Percentiles rank a stretch among this genome's conserved stretches.
These are phyloP conservation scores for Rhodotorula sp. DNA, from an alignment of 1,284 basidiomycete species.

Conservation along the genomic window DNA sequence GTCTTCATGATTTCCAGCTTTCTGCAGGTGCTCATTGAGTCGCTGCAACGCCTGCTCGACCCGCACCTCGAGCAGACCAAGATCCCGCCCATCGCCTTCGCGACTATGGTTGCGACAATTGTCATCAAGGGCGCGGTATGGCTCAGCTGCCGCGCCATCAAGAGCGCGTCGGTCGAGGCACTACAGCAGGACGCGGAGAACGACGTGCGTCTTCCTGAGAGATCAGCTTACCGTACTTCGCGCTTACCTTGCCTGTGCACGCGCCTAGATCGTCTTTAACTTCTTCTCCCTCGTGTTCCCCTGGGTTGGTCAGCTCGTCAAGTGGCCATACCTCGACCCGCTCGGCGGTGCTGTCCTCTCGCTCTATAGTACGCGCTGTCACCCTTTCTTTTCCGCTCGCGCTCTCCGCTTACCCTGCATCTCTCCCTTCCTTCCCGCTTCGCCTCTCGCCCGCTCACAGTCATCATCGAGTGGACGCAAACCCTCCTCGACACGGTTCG, in stretches of 20 bases:
- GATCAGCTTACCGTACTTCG: not conserved
- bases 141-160: slow-evolving; percentile 52
- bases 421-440: not conserved
- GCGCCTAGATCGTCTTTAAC: slow-evolving; percentile 56
- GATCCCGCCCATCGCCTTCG: slow-evolving; percentile 48
- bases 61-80: slow-evolving; percentile 43
- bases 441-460: slow-evolving; percentile 5
- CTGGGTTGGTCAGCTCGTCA: slow-evolving; percentile 30
- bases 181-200: slow-evolving; percentile 48
- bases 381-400: too few species aligned
- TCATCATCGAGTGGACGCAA: slow-evolving; percentile 54
- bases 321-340: slow-evolving; percentile 54
- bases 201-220: slow-evolving; percentile 30
- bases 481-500: slow-evolving; percentile 55
- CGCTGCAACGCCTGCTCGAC: slow-evolving; percentile 52
- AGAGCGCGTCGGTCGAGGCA: slow-evolving; percentile 51
- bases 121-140: slow-evolving; percentile 58
- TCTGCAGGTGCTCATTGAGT: slow-evolving; percentile 51
- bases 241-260: too few species aligned
- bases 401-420: not conserved
- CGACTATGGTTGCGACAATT: slow-evolving; percentile 59
- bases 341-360: slow-evolving; percentile 56
- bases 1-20: slow-evolving; percentile 61
- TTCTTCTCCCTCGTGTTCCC: slow-evolving; percentile 31
- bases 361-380: slow-evolving; percentile 51